A percentile compares a stretch with the other conserved stretches of the same genome.
These are phyloP conservation scores for Nitzschia palea DNA, from an alignment of 108 stramenopile species.

Conservation along the genomic window DNA sequence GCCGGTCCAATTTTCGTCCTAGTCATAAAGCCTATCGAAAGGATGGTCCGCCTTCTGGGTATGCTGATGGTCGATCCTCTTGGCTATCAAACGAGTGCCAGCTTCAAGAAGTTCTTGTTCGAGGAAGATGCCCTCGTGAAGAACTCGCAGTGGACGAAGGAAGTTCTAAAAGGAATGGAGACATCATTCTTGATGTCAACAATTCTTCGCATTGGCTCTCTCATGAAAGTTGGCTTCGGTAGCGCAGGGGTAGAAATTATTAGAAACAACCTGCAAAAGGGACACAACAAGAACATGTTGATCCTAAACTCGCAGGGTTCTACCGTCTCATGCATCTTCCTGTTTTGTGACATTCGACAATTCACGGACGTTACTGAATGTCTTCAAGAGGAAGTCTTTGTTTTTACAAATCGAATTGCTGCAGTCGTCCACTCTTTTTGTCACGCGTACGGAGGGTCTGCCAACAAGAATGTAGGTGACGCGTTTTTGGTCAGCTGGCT, in stretches of 20 bases:
- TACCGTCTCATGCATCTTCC: conserved; percentile 85
- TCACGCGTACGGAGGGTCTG: conserved; percentile 74
- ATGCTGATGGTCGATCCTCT: conserved; percentile 85
- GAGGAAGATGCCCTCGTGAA: conserved; percentile 63
- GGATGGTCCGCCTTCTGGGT: conserved; percentile 67
- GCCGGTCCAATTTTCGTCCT: conserved; percentile 71
- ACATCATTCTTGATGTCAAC: conserved; percentile 87
- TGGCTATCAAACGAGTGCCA: conserved; percentile 69
- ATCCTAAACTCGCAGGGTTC: conserved; percentile 70
- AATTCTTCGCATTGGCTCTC: conserved; percentile 86
- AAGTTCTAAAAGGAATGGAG: conserved; percentile 79
- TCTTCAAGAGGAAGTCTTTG: conserved; percentile 94
- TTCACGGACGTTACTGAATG: conserved; percentile 95
- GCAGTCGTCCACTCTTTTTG: conserved; percentile 89
- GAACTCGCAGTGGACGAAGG: conserved; percentile 63
- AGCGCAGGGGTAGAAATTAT: conserved; percentile 95
- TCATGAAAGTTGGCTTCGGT: conserved; percentile 96
- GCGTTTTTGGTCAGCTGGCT: conserved; percentile 92
- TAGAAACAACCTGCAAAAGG: conserved; percentile 77
- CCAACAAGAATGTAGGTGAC: conserved; percentile 96
- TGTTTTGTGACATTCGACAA: conserved; percentile 94
- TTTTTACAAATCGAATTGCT: conserved; percentile 93
- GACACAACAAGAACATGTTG: conserved; percentile 63
- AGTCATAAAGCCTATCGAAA: conserved; percentile 81
- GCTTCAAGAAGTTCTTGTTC: conserved; percentile 57